phyloP scores from a whole-genome alignment of 495 filamentous ascomycete species.

The Talaromyces ruber region DNA sequence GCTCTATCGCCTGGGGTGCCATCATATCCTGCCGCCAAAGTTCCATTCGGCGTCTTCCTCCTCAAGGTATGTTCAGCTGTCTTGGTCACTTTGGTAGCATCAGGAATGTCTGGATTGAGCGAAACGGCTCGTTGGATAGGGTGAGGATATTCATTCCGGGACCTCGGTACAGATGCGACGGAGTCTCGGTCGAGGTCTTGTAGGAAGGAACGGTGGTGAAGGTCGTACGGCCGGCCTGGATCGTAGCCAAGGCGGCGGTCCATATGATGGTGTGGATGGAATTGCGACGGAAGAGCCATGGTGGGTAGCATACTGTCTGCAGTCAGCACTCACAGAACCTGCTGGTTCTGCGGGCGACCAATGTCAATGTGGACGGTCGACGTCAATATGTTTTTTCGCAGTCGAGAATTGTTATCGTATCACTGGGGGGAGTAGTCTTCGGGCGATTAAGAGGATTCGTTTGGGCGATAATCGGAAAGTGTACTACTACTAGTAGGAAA shows the following conservation, averaged over 20 bases:
- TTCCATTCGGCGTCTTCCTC: conserved; percentile 91
- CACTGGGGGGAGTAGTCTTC: neutral
- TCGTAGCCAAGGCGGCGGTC: conserved; percentile 25
- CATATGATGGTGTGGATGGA: conserved; percentile 38
- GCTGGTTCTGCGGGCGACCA: conserved; percentile 1
- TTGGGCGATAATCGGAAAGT: conserved; percentile 3
- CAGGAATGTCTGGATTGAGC: conserved; percentile 16
- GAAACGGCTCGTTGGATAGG: conserved; percentile 31
- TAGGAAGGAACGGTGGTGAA: conserved; percentile 14
- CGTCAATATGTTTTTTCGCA: conserved; percentile 7
- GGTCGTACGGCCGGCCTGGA: conserved; percentile 22
- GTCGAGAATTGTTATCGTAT: neutral
- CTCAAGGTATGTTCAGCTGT: conserved; percentile 69
- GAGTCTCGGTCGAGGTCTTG: conserved; percentile 20
- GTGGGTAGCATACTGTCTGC: conserved; percentile 34
- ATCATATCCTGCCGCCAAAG: conserved; percentile 89
- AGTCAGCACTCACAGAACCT: neutral
- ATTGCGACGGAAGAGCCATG: conserved; percentile 32
- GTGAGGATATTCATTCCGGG: conserved; percentile 34
- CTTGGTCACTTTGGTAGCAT: conserved; percentile 16
- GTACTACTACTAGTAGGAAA: conserved; percentile 16
- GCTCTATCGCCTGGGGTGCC: conserved; percentile 69
- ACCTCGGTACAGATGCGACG: conserved; percentile 21
- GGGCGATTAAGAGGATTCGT: neutral
- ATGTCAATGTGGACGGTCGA: no score